phyloP scores from a whole-genome alignment of 2,329 filamentous ascomycete genomes.

The Herpotrichia juniperi region DNA sequence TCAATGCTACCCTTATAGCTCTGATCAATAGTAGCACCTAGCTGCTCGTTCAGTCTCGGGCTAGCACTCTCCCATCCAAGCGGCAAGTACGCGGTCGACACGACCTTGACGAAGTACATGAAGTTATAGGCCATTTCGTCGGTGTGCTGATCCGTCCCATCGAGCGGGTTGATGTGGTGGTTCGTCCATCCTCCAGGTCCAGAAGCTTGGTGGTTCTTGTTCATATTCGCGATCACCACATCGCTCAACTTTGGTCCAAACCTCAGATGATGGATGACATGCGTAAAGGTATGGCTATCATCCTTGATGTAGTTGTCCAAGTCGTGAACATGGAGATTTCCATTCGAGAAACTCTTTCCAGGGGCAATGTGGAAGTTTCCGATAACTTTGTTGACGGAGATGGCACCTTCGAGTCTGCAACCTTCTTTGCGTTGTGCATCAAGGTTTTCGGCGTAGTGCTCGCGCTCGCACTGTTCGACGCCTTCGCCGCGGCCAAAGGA shows the following conservation, averaged over 20 bases:
- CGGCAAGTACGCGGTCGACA: slow-evolving; percentile 92
- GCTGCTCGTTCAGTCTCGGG: slow-evolving; percentile 49
- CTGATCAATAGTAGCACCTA: slow-evolving; percentile 40
- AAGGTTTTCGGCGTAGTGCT: slow-evolving; percentile 89
- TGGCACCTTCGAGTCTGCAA: slow-evolving; percentile 88
- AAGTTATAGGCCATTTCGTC: slow-evolving; percentile 88
- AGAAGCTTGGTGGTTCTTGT: slow-evolving; percentile 58
- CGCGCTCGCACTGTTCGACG: slow-evolving; percentile 92
- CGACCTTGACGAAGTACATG: slow-evolving; percentile 99
- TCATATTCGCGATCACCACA: slow-evolving; percentile 56
- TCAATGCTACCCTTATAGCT: slow-evolving; percentile 86
- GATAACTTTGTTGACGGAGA: slow-evolving; percentile 97
- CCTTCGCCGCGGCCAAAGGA: slow-evolving; percentile 90
- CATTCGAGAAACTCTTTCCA: slow-evolving; percentile 92
- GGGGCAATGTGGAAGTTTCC: slow-evolving; percentile 99
- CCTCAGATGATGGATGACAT: slow-evolving; percentile 84
- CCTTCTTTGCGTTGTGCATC: slow-evolving; percentile 89
- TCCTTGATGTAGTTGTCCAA: slow-evolving; percentile 92
- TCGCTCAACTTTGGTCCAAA: slow-evolving; percentile 93
- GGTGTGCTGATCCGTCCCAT: slow-evolving; percentile 77
- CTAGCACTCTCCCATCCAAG: slow-evolving; percentile 78
- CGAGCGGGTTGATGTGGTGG: slow-evolving; percentile 91
- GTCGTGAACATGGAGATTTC: slow-evolving; percentile 97
- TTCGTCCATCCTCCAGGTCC: slow-evolving; percentile 74
- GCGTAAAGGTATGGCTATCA: slow-evolving; percentile 82